Evolutionary conservation across 352 stramenopile species (phyloP).

Genomic region (Phytophthora constricta): DNA sequence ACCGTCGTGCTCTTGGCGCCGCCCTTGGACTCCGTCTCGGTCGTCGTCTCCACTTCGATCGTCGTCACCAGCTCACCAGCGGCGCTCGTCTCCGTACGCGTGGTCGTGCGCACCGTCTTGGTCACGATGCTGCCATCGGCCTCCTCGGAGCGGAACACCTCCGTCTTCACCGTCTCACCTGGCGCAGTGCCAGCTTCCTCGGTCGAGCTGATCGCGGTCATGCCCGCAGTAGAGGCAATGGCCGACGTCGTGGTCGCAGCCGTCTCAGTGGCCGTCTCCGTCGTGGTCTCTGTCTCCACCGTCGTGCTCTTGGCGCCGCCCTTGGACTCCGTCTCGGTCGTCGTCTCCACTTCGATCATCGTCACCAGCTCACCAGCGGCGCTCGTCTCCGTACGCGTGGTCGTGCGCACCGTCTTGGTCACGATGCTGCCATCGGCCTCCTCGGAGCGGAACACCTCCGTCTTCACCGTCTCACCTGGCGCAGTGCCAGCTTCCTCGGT

Average conservation of each 20-base stretch:
- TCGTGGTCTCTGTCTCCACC: slow-evolving; percentile 5
- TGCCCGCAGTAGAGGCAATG: background rate
- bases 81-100: background rate
- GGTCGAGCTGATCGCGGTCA: background rate
- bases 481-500: background rate
- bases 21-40: slow-evolving; percentile 3
- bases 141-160: background rate
- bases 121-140: background rate
- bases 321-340: background rate
- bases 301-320: background rate
- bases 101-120: slow-evolving; percentile 10
- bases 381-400: background rate
- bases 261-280: slow-evolving; percentile 4
- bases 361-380: slow-evolving; percentile 4
- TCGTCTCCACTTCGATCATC: slow-evolving; percentile 5
- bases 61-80: slow-evolving; percentile 2
- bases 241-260: slow-evolving; percentile 3
- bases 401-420: slow-evolving; percentile 11
- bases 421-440: slow-evolving; percentile 7
- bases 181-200: background rate
- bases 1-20: slow-evolving; percentile 6
- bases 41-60: slow-evolving; percentile 9
- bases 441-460: slow-evolving; percentile 11
- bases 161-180: background rate
- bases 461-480: background rate